Base-by-base conservation (phyloP, 1,284 basidiomycete species). In the Porodaedalea pini region DNA sequence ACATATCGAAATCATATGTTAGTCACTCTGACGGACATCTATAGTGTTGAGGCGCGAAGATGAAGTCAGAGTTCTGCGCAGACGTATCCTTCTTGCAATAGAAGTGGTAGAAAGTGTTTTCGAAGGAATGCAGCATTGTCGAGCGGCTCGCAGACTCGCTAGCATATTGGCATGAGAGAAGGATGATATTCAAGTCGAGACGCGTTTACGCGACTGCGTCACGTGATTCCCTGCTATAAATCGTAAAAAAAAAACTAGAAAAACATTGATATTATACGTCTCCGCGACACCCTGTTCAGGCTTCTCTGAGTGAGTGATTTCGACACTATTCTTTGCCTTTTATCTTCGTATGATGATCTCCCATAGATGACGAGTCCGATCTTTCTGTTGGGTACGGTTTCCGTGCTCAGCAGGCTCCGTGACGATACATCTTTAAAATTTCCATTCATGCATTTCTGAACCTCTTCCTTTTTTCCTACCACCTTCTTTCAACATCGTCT, bases 361-460 rank as follows among this genome's bases (percentile, higher is more conserved):
- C n/a, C 73, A 21, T 79, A 90, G 90, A 92, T 92, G 89, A 92
- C 90, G 90, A 92, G 90, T 92, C 90, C 76, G 90, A 92, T 73
- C 66, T 65, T 69, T 67, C 67, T 64, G 65, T 64, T 50, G 53
- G 67, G 67, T 73, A 75, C 78, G 83, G 85, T 80, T 85, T 82
- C 82, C 83, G 80, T 76, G 66, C 37, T 70, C 69, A 64, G 64
- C 65, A 65, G 67, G 64, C 68, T 74, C 76, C 61, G 66, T 87
- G 89, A 90, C 81, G 89, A 90, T 67, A 76, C 75, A 48, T 62
- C 65, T 67, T 70, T 68, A 67, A 75, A 73, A 70, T 69, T 76
- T 76, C 89, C 89, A 92, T 92, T 92, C 90, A 92, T 92, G 90
- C 88, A 78, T 86, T 79, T 75, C 90, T 92, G 90, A 92, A 66